These are phyloP conservation scores for Hortiboletus flavorubellus DNA, from an alignment of 768 basidiomycete species.

Conservation along the genomic window DNA sequence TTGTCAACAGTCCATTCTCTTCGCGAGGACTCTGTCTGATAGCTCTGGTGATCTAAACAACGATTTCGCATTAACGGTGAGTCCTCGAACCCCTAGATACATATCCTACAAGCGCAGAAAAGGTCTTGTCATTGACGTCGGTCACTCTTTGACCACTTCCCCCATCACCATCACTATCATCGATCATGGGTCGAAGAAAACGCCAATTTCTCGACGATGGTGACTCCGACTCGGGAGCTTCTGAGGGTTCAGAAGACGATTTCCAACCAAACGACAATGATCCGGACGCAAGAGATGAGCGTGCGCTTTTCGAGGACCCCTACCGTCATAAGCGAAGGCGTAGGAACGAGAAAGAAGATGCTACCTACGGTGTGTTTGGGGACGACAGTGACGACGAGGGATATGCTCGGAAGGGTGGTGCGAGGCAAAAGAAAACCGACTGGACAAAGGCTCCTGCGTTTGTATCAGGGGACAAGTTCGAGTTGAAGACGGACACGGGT, in stretches of 20 bases:
- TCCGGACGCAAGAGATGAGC: constrained; percentile 68
- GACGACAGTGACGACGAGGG: constrained; percentile 68
- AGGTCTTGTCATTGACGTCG: constrained; percentile 2
- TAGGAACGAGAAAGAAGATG: constrained; percentile 65
- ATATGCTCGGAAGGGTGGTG: constrained; percentile 20
- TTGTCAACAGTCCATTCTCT: background rate
- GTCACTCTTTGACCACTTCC: background rate
- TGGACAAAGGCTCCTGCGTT: constrained; percentile 81
- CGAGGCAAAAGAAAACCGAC: constrained; percentile 46
- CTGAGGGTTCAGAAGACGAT: constrained; percentile 51
- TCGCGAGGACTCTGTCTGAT: background rate
- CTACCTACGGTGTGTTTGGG: constrained; percentile 73
- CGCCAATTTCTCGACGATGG: constrained; percentile 70
- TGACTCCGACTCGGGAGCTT: constrained; percentile 73
- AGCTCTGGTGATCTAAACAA: background rate
- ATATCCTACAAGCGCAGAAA: background rate
- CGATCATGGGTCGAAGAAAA: constrained; percentile 70
- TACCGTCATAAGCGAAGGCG: constrained; percentile 69
- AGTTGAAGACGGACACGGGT: constrained; percentile 40
- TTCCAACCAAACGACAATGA: constrained; percentile 49
- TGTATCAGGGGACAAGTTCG: constrained; percentile 51
- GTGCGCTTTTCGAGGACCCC: constrained; percentile 71
- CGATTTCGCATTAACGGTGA: constrained; percentile 6
- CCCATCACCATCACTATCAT: background rate
- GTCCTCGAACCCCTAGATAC: constrained; percentile 3